phyloP scores from a whole-genome alignment of 495 filamentous ascomycete species.

The Aeminium ludgeri region DNA sequence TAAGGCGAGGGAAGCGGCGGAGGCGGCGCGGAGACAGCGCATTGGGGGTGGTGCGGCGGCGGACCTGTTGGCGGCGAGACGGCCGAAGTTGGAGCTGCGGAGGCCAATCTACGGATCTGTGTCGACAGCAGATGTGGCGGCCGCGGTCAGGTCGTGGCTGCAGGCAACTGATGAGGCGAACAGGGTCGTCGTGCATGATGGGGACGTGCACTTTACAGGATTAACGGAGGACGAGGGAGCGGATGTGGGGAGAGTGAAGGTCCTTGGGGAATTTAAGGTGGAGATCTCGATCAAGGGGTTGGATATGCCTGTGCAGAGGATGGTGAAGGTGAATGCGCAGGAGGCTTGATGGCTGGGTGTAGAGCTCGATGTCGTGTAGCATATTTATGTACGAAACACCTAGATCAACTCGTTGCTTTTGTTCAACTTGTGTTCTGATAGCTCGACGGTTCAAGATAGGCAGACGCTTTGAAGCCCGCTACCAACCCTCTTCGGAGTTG shows the following conservation, averaged over 20 bases:
- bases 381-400: too few species aligned
- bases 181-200: slow-evolving; percentile 32
- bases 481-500: too few species aligned
- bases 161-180: slow-evolving; percentile 32
- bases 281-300: slow-evolving; percentile 37
- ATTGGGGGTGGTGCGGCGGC: slow-evolving; percentile 12
- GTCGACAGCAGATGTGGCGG: slow-evolving; percentile 34
- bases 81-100: background rate
- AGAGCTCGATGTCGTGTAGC: too few species aligned
- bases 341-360: background rate
- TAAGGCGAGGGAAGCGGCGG: slow-evolving; percentile 5
- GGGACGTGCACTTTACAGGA: slow-evolving; percentile 35
- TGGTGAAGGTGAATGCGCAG: slow-evolving; percentile 27
- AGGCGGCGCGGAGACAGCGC: slow-evolving; percentile 7
- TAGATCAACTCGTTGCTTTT: too few species aligned
- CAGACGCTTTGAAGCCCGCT: too few species aligned
- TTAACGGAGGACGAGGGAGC: slow-evolving; percentile 14
- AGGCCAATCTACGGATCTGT: slow-evolving; percentile 42
- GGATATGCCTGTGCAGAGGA: slow-evolving; percentile 27
- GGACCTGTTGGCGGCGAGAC: slow-evolving; percentile 11
- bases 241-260: slow-evolving; percentile 33
- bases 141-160: slow-evolving; percentile 31
- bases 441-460: too few species aligned
- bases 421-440: too few species aligned
- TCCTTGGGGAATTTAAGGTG: slow-evolving; percentile 36